Conservation (phyloP, 805 yeast genomes). For the Maudiozyma barnettii region DNA sequence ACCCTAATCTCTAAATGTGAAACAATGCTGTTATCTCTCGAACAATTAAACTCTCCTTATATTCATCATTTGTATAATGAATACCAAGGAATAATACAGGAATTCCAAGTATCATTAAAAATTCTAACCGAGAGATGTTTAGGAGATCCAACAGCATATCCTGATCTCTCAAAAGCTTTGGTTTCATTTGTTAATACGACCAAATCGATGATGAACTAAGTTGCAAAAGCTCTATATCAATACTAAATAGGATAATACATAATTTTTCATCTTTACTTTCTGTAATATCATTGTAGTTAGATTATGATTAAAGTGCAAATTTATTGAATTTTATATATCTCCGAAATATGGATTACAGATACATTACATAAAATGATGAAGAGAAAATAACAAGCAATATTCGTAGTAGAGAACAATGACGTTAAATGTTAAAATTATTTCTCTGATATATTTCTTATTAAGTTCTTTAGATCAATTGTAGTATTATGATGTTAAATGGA, state of each 20-base stretch:
- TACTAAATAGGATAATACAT: background rate
- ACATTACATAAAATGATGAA: slow-evolving; percentile 1
- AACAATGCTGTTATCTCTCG: slow-evolving; percentile 8
- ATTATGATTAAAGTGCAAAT: background rate
- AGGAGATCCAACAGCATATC: slow-evolving; percentile 8
- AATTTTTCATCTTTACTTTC: too few species aligned
- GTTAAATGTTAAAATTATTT: background rate
- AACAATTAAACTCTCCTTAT: slow-evolving; percentile 19
- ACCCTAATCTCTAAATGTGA: slow-evolving; percentile 7
- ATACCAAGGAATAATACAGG: slow-evolving; percentile 23
- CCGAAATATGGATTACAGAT: background rate
- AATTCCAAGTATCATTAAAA: slow-evolving; percentile 23
- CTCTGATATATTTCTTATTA: background rate
- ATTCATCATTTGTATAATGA: slow-evolving; percentile 23
- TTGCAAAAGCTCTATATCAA: too few species aligned
- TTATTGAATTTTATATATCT: background rate
- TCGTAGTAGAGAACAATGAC: background rate
- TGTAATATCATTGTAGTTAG: background rate
- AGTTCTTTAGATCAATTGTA: background rate
- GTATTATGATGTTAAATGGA: background rate
- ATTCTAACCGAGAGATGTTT: slow-evolving; percentile 21
- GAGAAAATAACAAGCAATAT: background rate
- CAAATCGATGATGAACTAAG: background rate
- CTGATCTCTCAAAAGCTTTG: slow-evolving; percentile 9
- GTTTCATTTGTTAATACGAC: slow-evolving; percentile 2